A percentile compares a stretch with the other conserved stretches of the same genome.
Conservation (phyloP, 768 basidiomycete genomes). For the Boletales sp. region DNA sequence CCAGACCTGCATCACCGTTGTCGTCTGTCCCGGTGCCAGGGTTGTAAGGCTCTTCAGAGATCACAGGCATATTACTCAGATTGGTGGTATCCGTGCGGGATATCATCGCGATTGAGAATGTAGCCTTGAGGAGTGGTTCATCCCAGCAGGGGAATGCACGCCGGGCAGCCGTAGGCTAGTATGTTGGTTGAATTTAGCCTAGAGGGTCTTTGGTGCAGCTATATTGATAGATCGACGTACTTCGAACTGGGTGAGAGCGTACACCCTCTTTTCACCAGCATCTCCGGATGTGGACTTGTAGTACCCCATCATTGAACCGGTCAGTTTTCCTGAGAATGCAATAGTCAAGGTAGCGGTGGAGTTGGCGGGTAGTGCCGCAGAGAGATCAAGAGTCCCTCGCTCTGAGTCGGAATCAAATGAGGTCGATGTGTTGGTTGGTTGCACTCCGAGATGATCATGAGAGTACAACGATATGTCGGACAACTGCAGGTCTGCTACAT, state of each 20-base stretch:
- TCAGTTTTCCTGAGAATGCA: conserved; percentile 63
- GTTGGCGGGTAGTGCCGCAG: conserved; percentile 54
- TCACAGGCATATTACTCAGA: conserved; percentile 85
- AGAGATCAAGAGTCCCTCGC: conserved; percentile 59
- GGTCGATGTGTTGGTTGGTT: conserved; percentile 42
- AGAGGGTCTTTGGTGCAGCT: not conserved
- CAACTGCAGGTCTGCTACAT: conserved; percentile 58
- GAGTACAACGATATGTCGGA: conserved; percentile 54
- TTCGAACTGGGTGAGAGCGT: conserved; percentile 89
- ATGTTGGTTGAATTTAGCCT: not conserved
- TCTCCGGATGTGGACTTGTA: conserved; percentile 67
- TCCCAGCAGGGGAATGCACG: conserved; percentile 89
- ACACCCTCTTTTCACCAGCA: conserved; percentile 60
- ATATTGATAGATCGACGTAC: conserved; percentile 30
- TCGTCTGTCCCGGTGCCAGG: conserved; percentile 32
- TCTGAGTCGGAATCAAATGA: conserved; percentile 60
- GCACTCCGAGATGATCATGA: conserved; percentile 44
- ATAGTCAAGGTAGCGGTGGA: conserved; percentile 70
- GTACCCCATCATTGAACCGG: conserved; percentile 76
- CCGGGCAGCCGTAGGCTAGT: conserved; percentile 80
- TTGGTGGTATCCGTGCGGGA: conserved; percentile 70
- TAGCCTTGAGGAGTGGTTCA: conserved; percentile 88
- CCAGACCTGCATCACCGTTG: conserved; percentile 31
- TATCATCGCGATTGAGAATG: conserved; percentile 71
- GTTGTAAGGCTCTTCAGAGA: conserved; percentile 52